phyloP scores from a whole-genome alignment of 306 rosid species.

The Vigna radiata region DNA sequence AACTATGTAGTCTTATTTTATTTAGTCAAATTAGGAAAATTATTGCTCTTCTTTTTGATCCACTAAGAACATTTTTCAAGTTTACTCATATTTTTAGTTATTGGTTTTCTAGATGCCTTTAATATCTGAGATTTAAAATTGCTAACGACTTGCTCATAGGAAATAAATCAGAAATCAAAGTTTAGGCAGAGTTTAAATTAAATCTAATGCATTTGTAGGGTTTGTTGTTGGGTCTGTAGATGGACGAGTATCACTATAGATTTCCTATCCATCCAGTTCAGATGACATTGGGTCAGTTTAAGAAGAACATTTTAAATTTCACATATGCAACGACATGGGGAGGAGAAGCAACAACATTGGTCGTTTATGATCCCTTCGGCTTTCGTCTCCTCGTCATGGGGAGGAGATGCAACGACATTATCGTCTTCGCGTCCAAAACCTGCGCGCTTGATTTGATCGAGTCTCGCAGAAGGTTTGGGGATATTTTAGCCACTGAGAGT shows the following conservation, averaged over 20 bases:
- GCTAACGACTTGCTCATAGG: neutral
- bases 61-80: slow-evolving; percentile 11
- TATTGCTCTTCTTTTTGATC: slow-evolving; percentile 24
- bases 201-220: slow-evolving; percentile 58
- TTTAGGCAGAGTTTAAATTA: slow-evolving; percentile 24
- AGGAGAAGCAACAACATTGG: too few relatives aligned
- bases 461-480: too few relatives aligned
- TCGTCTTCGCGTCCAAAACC: too few relatives aligned
- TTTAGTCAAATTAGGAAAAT: slow-evolving; percentile 2
- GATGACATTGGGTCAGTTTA: slow-evolving; percentile 68
- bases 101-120: slow-evolving; percentile 20
- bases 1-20: slow-evolving; percentile 40
- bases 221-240: slow-evolving; percentile 85
- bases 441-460: too few relatives aligned
- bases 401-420: too few relatives aligned
- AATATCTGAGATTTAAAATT: slow-evolving; percentile 16
- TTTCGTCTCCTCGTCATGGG: too few relatives aligned
- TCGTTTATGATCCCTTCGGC: too few relatives aligned
- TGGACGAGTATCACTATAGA: slow-evolving; percentile 83
- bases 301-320: slow-evolving; percentile 12
- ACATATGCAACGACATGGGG: too few relatives aligned
- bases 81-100: neutral
- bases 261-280: slow-evolving; percentile 58
- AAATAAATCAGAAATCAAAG: neutral
- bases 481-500: too few relatives aligned